Evolutionary conservation across 805 yeast species (phyloP), one percentile per base, ranked within the genome.

Genomic region (Yarrowia phangngaensis): DNA sequence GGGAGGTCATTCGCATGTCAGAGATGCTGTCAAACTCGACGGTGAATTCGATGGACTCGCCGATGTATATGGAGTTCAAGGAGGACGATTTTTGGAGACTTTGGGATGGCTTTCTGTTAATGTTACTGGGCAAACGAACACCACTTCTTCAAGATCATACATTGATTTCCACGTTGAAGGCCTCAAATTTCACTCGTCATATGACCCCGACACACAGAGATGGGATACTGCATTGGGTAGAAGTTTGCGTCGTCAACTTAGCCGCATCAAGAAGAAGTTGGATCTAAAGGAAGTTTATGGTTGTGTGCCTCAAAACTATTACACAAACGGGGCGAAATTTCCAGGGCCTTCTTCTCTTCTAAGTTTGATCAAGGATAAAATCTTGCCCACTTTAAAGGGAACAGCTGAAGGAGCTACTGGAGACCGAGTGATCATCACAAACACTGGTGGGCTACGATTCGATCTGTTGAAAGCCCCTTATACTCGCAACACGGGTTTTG

Each of bases 1-100:
- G 64, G 97, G 97, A 1, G 97, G 97, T 1, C 97, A 90, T 65
- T 80, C 94, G 20, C 97, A 90, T 61, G 79, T 90, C 12, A 71
- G 97, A 53, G 97, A 90, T 64, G 90, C 82, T 63, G 73, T 77
- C 6, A 68, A 76, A 3, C 70, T 80, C 43, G 97, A 90, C 58
- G 66, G 70, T 5, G 69, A 76, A 4, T 70, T 80, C 43, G 97
- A 90, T 59, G 66, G 70, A 2, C 68, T 66, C 40, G 74, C 89
- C 17, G 78, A 84, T 0, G 96, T 41, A 15, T 20, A 14, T 16
- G 48, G 82, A 0, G 64, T 90, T n/a, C 95, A 90, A 66, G 84
- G 95, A 61, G 97, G 97, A 0, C 70, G 96, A 41, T 90, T 84
- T 61, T 78, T 95, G 60, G 97, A 90, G 62, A 90, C 97, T 0